Evolutionary conservation across 2,329 filamentous ascomycete genomes (phyloP).

Genomic region (Nemania abortiva): DNA sequence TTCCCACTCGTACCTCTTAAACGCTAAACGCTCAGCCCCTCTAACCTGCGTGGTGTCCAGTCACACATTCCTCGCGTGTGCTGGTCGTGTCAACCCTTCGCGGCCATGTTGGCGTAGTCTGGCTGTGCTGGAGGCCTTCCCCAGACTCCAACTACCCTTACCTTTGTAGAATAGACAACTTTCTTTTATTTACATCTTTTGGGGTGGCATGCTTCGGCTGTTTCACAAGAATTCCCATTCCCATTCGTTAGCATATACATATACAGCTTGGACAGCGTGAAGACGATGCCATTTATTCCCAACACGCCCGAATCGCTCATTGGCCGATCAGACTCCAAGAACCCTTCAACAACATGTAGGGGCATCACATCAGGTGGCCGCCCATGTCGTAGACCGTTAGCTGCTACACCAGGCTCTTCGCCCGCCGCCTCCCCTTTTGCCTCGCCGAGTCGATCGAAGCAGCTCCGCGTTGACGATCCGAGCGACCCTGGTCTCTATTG

Average conservation of each 20-base stretch:
- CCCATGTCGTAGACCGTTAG: constrained; percentile 81
- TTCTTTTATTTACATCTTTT: too few species aligned
- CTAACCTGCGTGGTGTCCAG: constrained; percentile 24
- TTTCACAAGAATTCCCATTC: neutral
- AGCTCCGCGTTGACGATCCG: constrained; percentile 61
- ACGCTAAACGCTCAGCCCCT: constrained; percentile 40
- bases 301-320: constrained; percentile 86
- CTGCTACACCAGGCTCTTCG: constrained; percentile 56
- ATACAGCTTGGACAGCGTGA: neutral
- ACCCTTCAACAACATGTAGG: constrained; percentile 85
- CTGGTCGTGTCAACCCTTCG: constrained; percentile 30
- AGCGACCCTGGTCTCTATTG: constrained; percentile 79
- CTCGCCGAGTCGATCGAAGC: constrained; percentile 48
- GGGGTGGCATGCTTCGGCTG: too few species aligned
- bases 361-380: constrained; percentile 86
- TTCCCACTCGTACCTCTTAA: constrained; percentile 23
- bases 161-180: neutral
- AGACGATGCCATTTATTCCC: constrained; percentile 72
- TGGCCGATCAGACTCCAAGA: constrained; percentile 84
- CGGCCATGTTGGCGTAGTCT: constrained; percentile 22
- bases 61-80: constrained; percentile 17
- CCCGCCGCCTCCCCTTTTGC: constrained; percentile 46
- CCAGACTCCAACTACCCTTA: neutral
- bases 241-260: constrained; percentile 1
- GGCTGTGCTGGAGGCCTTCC: constrained; percentile 23